Base-by-base conservation (phyloP, 129 eudicot species). In the Erigeron canadensis region DNA sequence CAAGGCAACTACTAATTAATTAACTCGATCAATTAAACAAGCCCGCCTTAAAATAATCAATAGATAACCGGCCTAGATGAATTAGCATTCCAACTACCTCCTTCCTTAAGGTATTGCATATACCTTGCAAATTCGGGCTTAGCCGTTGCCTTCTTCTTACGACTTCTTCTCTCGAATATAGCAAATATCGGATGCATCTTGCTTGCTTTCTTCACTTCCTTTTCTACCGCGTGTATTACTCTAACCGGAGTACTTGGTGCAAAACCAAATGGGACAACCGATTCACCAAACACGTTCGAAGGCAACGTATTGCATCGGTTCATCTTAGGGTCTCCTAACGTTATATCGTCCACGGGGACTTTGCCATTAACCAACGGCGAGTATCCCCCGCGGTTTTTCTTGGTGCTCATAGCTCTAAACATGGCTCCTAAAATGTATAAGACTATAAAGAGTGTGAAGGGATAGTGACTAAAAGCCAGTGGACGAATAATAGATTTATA, bases 51-150 rank as follows among this genome's bases (percentile, higher is more conserved):
- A 7, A 8, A 42, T 62, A 8, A 42, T 62, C 74, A 84, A 46
- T 77, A 82, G 9, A 85, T 81, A 41, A 81, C 89, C 28, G 84
- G 83, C 70, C 41, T 80, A 3, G 70, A 41, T n/a, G 79, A 65
- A 10, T 66, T 72, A 19, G 60, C 13, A 63, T 83, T 81, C 86
- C 82, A 74, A 6, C 58, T 54, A 13, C 91, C 96, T 37, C 91
- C 96, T 53, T 89, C 96, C 79, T 79, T 89, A 5, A 86, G 75
- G 61, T 89, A 89, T 57, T 82, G 80, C 80, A 89, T 16, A 17
- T 89, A 89, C 78, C 96, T 82, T 0, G 88, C 71, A 21, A 89
- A 86, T 62, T 86, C 93, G 1, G 96, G 93, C 74, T 76, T 89
- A 5, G 96, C 90, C 0, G 93, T 84, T 0, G 86, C 85, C 81